A percentile compares a stretch with the other conserved stretches of the same genome.
These are phyloP conservation scores for Cutaneotrichosporon dermatis DNA, from an alignment of 1,284 basidiomycete species.

Conservation along the genomic window DNA sequence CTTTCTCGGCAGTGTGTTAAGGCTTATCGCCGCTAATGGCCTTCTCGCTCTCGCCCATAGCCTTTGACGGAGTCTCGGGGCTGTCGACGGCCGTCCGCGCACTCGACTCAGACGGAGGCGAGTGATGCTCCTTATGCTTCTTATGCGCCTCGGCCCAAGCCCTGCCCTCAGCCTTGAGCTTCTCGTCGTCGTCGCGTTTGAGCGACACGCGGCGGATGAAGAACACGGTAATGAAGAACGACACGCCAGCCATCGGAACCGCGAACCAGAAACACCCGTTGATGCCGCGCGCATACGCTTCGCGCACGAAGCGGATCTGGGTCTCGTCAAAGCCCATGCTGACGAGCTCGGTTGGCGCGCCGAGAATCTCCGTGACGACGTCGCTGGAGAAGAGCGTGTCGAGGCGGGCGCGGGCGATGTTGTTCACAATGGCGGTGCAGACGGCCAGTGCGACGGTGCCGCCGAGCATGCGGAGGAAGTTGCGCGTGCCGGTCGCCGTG, in stretches of 20 bases:
- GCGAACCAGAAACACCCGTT: constrained; percentile 32
- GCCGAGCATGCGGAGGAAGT: constrained; percentile 37
- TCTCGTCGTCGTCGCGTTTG: constrained; percentile 31
- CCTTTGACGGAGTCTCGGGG: too few species aligned
- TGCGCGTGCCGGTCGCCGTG: constrained; percentile 33
- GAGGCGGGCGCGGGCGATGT: constrained; percentile 24
- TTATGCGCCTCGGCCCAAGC: constrained; percentile 26
- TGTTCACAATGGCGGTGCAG: constrained; percentile 30
- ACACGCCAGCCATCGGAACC: constrained; percentile 28
- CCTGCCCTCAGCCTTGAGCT: constrained; percentile 29
- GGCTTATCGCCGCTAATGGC: too few species aligned
- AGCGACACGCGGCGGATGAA: constrained; percentile 30
- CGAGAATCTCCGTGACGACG: constrained; percentile 14
- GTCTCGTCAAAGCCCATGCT: constrained; percentile 13
- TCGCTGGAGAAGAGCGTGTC: not conserved
- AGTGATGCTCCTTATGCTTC: constrained; percentile 3
- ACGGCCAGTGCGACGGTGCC: constrained; percentile 23
- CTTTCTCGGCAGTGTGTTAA: too few species aligned
- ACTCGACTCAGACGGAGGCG: too few species aligned
- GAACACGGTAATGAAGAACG: constrained; percentile 32
- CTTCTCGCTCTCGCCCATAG: too few species aligned
- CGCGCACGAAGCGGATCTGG: constrained; percentile 19
- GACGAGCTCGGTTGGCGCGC: constrained; percentile 27
- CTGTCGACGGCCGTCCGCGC: too few species aligned
- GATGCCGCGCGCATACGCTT: constrained; percentile 28